phyloP scores from a whole-genome alignment of 805 yeast species.

The Lipomyces chichibuensis region DNA sequence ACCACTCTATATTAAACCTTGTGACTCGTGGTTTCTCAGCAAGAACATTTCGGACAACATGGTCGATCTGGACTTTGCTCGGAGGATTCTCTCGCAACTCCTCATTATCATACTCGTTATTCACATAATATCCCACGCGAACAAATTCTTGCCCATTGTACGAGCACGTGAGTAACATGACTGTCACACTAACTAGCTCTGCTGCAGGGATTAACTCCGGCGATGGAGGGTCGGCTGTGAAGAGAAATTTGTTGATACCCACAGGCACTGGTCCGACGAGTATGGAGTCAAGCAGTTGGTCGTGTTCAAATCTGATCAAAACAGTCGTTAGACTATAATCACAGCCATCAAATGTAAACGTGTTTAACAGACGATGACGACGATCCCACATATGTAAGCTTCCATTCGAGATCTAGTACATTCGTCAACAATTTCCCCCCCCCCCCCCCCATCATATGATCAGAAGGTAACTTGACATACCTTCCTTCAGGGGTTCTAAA shows the following conservation, averaged over 20 bases:
- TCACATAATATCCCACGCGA: slow-evolving; percentile 95
- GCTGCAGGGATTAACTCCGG: slow-evolving; percentile 95
- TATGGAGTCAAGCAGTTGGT: slow-evolving; percentile 93
- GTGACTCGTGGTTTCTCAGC: slow-evolving; percentile 99
- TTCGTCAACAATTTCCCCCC: background rate
- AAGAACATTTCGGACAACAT: slow-evolving; percentile 84
- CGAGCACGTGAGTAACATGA: slow-evolving; percentile 86
- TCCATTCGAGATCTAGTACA: slow-evolving; percentile 89
- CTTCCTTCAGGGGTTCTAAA: slow-evolving; percentile 81
- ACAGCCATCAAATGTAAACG: background rate
- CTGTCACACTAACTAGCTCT: slow-evolving; percentile 93
- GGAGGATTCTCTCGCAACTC: slow-evolving; percentile 69
- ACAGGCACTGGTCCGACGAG: slow-evolving; percentile 99
- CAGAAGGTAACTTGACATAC: slow-evolving; percentile 32
- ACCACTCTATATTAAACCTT: slow-evolving; percentile 93
- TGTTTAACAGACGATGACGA: slow-evolving; percentile 63
- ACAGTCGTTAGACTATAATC: background rate
- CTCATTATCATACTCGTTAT: slow-evolving; percentile 93
- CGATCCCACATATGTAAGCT: slow-evolving; percentile 93
- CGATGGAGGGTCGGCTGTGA: slow-evolving; percentile 95
- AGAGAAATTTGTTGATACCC: slow-evolving; percentile 89
- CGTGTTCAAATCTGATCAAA: slow-evolving; percentile 67
- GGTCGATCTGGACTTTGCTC: slow-evolving; percentile 34
- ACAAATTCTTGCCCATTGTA: slow-evolving; percentile 94
- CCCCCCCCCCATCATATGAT: background rate